Evolutionary conservation across 1,284 basidiomycete genomes (phyloP), one percentile per base, ranked within the genome.

Genomic region (Xerocomus minutiporus): DNA sequence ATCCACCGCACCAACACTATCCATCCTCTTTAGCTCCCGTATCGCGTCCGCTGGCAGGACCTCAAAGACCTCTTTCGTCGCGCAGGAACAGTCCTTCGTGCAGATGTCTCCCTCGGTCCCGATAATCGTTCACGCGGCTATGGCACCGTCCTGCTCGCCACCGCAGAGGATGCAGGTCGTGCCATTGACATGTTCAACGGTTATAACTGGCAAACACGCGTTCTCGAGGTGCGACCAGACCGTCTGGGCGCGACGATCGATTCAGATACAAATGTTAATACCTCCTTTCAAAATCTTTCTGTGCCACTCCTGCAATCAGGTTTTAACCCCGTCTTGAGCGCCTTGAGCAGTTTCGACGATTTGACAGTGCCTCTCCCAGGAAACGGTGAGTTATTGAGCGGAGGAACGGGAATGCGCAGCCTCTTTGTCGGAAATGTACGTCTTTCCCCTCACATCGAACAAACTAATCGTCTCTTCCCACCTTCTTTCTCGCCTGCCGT

Each of bases 21-120:
- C 31, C 20, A 6, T 25, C 15, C 17, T 5, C 0, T 29, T 7
- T 63, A 97, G 93, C 75, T 97, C 35, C 96, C 95, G 0, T 91
- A 91, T 66, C 92, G 94, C 69, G 93, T 93, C 41, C 93, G 93
- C 46, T 99, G 96, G 96, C 96, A 99, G 73, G 96, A 99, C 72
- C 82, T 99, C 59, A 98, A 99, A 66, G 96, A 98, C 70, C 82
- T 98, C 46, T 97, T 98, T 71, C 86, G 96, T 47, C 88, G 91
- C 60, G 91, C 93, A 1, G 96, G 96, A 45, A 96, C 93, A 0
- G 94, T 99, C 51, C 79, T 97, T 20, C 85, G 96, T 34, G 95
- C 96, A 7, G 96, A 97, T 66, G 93, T 97, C 48, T 91, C 90
- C 12, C 79, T 97, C 1, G 92, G 92, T 1, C 90, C 91, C 2